A percentile compares a stretch with the other conserved stretches of the same genome.
These are phyloP conservation scores for Triticum aestivum DNA, from an alignment of 176 grass and related monocot species.

Conservation along the genomic window DNA sequence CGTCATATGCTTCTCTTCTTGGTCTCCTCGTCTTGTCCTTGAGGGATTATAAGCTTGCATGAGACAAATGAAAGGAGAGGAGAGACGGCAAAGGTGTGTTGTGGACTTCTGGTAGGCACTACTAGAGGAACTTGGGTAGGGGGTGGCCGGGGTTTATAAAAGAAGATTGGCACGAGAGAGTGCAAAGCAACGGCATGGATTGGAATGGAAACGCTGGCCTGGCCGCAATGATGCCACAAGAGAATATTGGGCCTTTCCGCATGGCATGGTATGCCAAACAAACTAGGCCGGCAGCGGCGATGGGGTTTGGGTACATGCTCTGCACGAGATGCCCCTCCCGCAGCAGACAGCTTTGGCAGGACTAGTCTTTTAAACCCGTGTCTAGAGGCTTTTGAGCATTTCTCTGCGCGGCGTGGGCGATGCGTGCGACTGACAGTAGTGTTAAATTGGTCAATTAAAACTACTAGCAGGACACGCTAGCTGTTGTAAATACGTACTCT, in stretches of 20 bases:
- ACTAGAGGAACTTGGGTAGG: neutral
- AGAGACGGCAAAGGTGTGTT: neutral
- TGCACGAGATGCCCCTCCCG: conserved; percentile 42
- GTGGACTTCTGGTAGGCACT: neutral
- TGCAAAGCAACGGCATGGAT: neutral
- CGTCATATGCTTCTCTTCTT: neutral
- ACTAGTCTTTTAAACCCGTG: no score
- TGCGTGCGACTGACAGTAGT: conserved; percentile 13
- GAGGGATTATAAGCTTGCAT: conserved; percentile 5
- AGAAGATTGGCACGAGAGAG: neutral
- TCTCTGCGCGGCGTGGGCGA: neutral
- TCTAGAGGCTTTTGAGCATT: neutral
- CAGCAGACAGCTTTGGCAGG: conserved; percentile 45
- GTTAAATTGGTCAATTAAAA: neutral
- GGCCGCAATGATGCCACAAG: conserved; percentile 38
- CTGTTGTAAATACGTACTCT: no score
- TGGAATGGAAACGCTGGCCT: neutral
- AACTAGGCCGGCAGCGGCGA: conserved; percentile 4
- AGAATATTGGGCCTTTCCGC: conserved; percentile 50
- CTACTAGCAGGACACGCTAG: neutral
- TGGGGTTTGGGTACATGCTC: neutral
- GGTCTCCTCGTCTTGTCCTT: neutral
- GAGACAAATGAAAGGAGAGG: neutral
- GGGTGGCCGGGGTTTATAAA: conserved; percentile 6
- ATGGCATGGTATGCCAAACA: conserved; percentile 45